Evolutionary conservation across 2,329 filamentous ascomycete genomes (phyloP), one percentile per base, ranked within the genome.

Genomic region (Incumbomyces lentus): DNA sequence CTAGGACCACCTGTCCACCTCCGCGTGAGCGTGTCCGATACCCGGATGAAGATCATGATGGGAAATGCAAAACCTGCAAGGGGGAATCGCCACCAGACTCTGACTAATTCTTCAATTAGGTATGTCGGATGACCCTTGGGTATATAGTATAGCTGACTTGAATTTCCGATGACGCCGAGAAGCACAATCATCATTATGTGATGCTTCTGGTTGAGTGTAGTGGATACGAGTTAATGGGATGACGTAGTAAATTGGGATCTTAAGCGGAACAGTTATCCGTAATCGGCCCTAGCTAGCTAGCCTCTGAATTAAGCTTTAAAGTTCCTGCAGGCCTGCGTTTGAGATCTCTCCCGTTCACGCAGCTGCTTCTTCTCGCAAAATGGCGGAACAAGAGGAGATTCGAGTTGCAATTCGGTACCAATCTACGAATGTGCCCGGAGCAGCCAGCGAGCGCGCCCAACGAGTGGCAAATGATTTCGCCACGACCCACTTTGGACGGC

Each of bases 11-110:
- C 38, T 40, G 38, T 40, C 38, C 38, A 30, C 38, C 38, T 16
- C 38, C 38, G 14, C 38, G 38, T 19, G 38, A 40, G 22, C 38
- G 38, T 19, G 38, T 40, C 26, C 38, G 38, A 30, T 40, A 40
- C 22, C 38, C 38, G 14, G 7, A 40, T 10, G 38, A 40, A 30
- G 38, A 40, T 40, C 38, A 40, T 30, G 38, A 40, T 30, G 38
- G 38, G 26, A 40, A 40, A 29, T 40, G 22, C 22, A 40, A 40
- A 40, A 8, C 14, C 14, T 14, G 17, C 5, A 14, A 18, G 16
- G 38, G 18, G 6, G 33, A 40, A 19, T 40, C 38, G 14, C 38
- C 38, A 26, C 38, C 22, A 14, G 38, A 40, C 38, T 40, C 16
- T 16, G 38, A 19, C 26, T 11, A 16, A 40, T 26, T 26, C 22